These are phyloP conservation scores for Draba incana DNA, from an alignment of 345 rosid genomes.

Conservation along the genomic window DNA sequence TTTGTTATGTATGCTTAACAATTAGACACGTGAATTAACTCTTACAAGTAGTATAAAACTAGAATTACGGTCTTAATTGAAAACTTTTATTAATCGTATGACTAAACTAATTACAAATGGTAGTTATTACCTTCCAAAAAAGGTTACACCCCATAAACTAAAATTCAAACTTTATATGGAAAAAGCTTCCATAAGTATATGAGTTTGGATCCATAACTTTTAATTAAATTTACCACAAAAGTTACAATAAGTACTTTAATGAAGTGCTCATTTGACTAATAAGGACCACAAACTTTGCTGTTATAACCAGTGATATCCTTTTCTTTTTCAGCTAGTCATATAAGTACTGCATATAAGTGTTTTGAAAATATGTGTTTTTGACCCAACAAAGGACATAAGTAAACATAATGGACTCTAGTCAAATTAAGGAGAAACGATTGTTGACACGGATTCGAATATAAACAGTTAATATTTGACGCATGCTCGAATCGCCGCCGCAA, in stretches of 20 bases:
- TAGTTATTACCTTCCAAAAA: too few relatives aligned
- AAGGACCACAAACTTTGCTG: background rate
- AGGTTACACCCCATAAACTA: too few relatives aligned
- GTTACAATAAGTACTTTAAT: background rate
- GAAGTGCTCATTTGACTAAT: background rate
- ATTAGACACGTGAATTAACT: constrained; percentile 3
- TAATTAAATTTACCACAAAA: too few relatives aligned
- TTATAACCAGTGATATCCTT: constrained; percentile 3
- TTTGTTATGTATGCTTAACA: constrained; percentile 3
- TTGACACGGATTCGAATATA: too few relatives aligned
- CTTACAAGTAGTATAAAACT: background rate
- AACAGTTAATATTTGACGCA: too few relatives aligned
- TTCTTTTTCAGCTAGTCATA: too few relatives aligned
- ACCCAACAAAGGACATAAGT: background rate
- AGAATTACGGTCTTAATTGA: background rate
- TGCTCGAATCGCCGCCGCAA: constrained; percentile 2
- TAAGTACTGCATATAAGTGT: too few relatives aligned
- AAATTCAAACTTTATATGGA: too few relatives aligned
- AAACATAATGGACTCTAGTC: constrained; percentile 10
- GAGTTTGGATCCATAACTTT: too few relatives aligned
- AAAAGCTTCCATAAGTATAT: too few relatives aligned
- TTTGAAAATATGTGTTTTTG: background rate
- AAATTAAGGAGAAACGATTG: constrained; percentile 8
- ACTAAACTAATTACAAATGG: background rate
- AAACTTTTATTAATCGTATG: background rate